phyloP scores from a whole-genome alignment of 1,284 basidiomycete species.

The Veloporphyrellus conicus region DNA sequence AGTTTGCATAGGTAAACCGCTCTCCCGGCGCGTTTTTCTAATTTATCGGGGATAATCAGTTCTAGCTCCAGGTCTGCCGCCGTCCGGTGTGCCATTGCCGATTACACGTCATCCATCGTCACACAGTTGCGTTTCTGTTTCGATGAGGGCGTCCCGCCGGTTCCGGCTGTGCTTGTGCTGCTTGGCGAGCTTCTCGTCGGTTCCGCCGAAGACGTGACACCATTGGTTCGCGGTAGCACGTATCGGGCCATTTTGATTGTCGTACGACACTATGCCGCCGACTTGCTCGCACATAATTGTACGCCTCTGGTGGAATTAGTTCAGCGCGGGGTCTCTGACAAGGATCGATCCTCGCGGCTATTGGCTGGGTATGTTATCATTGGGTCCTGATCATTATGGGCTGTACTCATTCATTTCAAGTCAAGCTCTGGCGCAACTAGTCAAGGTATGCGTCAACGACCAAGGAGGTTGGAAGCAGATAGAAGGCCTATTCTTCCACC shows the following conservation, averaged over 20 bases:
- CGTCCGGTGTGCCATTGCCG: conserved; percentile 21
- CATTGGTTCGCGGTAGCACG: conserved; percentile 43
- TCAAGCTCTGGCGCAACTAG: conserved; percentile 46
- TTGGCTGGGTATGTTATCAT: conserved; percentile 56
- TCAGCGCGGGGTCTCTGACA: conserved; percentile 47
- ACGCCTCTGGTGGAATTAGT: conserved; percentile 36
- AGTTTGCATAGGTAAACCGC: conserved; percentile 41
- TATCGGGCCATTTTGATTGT: conserved; percentile 44
- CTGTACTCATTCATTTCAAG: conserved; percentile 32
- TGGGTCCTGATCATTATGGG: not conserved
- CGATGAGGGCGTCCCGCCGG: conserved; percentile 19
- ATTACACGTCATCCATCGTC: conserved; percentile 22
- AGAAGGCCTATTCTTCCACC: conserved; percentile 44
- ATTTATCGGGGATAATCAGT: conserved; percentile 10
- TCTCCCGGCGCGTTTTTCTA: not conserved
- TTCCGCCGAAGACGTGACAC: conserved; percentile 41
- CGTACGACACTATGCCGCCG: conserved; percentile 46
- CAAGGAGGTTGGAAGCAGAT: conserved; percentile 33
- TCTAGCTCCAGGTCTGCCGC: conserved; percentile 14
- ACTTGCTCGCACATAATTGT: conserved; percentile 35
- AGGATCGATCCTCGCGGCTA: conserved; percentile 57
- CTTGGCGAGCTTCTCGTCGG: conserved; percentile 44
- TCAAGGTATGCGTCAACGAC: conserved; percentile 38
- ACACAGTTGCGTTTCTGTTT: conserved; percentile 6
- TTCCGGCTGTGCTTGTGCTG: conserved; percentile 23